A percentile compares a stretch with the other conserved stretches of the same genome.
These are phyloP conservation scores for Osmanthus fragrans DNA, from an alignment of 257 asterid genomes.

Conservation along the genomic window DNA sequence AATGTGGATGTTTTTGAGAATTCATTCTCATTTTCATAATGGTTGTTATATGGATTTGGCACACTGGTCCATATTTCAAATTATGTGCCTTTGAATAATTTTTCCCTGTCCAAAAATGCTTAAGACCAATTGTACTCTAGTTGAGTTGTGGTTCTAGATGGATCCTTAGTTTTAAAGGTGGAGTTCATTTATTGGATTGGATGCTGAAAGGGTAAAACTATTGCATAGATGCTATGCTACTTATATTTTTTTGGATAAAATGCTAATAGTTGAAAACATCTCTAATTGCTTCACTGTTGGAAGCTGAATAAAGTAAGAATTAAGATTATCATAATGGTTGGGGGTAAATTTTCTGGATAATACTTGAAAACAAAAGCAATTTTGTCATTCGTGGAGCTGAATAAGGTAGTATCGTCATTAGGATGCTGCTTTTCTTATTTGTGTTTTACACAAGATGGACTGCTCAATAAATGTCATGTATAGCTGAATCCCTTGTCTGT, in stretches of 20 bases:
- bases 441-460: not conserved
- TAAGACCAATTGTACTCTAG: not conserved
- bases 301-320: not conserved
- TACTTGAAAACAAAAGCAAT: not conserved
- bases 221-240: not conserved
- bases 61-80: slow-evolving; percentile 2
- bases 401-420: not conserved
- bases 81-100: not conserved
- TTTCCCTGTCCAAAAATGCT: not conserved
- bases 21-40: not conserved
- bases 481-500: not conserved
- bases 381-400: not conserved
- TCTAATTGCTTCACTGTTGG: not conserved
- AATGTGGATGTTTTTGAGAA: slow-evolving; percentile 13
- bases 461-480: not conserved
- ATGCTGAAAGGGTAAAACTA: not conserved
- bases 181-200: not conserved
- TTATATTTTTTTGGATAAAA: not conserved
- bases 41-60: not conserved
- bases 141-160: not conserved
- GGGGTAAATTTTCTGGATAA: not conserved
- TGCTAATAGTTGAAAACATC: not conserved
- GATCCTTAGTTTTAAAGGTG: not conserved
- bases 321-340: not conserved
- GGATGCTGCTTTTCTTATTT: not conserved